Base-by-base conservation (phyloP, 805 yeast genomes). In the Saturnispora zaruensis region DNA sequence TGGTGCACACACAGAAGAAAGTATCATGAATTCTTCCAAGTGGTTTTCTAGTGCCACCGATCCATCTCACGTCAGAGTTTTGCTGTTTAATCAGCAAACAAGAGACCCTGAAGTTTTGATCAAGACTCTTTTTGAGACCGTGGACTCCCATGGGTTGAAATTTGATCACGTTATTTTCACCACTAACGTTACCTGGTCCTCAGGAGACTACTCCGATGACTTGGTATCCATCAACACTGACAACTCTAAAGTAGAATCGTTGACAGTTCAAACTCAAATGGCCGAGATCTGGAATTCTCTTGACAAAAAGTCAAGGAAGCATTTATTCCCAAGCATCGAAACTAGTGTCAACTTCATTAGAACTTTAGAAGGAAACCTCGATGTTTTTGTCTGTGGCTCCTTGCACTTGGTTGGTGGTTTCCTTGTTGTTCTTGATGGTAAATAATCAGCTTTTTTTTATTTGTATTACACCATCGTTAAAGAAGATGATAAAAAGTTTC, bases 1-100 rank as follows among this genome's bases (percentile, higher is more conserved):
- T 67, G 99, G 99, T 18, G 98, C 99, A 0, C 99, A 93, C 59
- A 93, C 99, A 0, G 69, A 76, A 43, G 99, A 93, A 60, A 86
- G 96, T 52, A 77, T 95, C 23, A 72, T 73, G 28, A 95, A 82
- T n/a, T 86, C 96, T 0, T 75, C 91, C 0, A 68, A 66, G 8
- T 93, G 99, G 99, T 87, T 84, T 58, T 66, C 66, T 8, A 52
- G 65, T 3, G 64, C 60, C n/a, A 70, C 70, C 16, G 43, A 52
- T 21, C 51, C 54, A n/a, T 51, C 54, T 1, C 54, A 68, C 57
- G 53, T 62, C 42, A 62, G 59, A 44, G 77, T 88, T 6, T 72
- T 93, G 20, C 66, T 93, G 6, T 93, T 95, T 72, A 93, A 93
- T 65, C 99, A 93, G 66, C 99, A 93, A 65, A 86, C 90, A 16